phyloP scores from a whole-genome alignment of 495 filamentous ascomycete genomes.

The Penicillium herquei region DNA sequence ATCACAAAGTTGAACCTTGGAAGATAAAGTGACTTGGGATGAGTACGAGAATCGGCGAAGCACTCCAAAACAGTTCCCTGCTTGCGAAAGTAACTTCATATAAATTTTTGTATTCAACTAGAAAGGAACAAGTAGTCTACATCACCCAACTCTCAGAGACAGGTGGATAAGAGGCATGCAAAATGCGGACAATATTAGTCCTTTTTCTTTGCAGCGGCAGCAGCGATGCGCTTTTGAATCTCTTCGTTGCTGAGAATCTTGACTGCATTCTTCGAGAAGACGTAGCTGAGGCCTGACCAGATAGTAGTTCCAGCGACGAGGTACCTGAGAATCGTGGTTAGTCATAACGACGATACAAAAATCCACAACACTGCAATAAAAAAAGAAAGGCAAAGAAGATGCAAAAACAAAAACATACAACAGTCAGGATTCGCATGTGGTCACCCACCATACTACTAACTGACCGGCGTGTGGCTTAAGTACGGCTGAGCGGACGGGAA shows the following conservation, averaged over 20 bases:
- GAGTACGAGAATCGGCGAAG: no score
- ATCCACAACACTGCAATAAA: background rate
- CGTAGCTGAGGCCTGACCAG: constrained; percentile 81
- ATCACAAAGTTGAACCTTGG: no score
- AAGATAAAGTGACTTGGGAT: no score
- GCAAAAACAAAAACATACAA: constrained; percentile 34
- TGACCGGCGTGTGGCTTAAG: constrained; percentile 49
- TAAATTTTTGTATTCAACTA: no score
- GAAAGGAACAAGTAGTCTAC: no score
- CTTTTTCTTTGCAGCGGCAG: constrained; percentile 30
- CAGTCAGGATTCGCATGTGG: constrained; percentile 49
- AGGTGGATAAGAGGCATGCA: no score
- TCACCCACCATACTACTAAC: constrained; percentile 53
- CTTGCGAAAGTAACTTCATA: no score
- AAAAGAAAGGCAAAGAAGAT: constrained; percentile 11
- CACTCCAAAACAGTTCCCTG: no score
- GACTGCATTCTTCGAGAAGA: constrained; percentile 77
- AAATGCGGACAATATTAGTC: background rate
- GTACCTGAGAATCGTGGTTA: constrained; percentile 34
- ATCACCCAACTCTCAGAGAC: no score
- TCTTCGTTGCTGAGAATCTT: constrained; percentile 65
- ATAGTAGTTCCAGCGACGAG: constrained; percentile 77
- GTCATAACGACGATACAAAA: background rate
- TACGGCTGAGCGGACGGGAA: constrained; percentile 50
- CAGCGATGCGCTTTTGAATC: constrained; percentile 38